Percentiles rank a stretch among this genome's conserved stretches.
phyloP scores from a whole-genome alignment of 805 yeast genomes.

The Kuraishia borneana region DNA sequence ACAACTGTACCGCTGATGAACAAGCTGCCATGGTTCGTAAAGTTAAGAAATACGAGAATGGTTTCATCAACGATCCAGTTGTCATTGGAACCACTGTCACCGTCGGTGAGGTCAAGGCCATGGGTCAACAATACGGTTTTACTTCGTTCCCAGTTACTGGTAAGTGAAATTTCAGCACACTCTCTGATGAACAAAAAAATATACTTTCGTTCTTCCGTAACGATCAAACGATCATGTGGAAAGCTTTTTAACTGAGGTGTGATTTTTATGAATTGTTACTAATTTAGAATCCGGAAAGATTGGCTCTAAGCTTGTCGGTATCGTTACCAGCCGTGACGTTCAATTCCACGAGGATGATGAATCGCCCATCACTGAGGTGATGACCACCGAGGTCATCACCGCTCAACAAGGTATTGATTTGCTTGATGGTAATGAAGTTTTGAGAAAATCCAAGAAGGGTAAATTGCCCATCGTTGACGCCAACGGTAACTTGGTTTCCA shows the following conservation, averaged over 20 bases:
- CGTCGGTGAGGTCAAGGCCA: conserved; percentile 67
- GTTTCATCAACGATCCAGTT: conserved; percentile 90
- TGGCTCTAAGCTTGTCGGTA: conserved; percentile 88
- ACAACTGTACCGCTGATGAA: conserved; percentile 92
- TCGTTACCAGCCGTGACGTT: conserved; percentile 92
- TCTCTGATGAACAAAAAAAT: conserved; percentile 44
- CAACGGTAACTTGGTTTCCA: conserved; percentile 65
- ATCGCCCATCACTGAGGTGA: conserved; percentile 59
- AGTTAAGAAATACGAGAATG: conserved; percentile 96
- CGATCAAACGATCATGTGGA: conserved; percentile 98
- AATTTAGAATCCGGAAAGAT: conserved; percentile 82
- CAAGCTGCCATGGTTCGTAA: conserved; percentile 97
- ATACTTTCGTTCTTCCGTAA: conserved; percentile 99
- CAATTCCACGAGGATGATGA: conserved; percentile 79
- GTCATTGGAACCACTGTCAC: conserved; percentile 69
- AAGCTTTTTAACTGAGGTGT: conserved; percentile 31
- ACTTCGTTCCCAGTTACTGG: conserved; percentile 99
- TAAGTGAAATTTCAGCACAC: too few relatives aligned
- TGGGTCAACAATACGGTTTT: conserved; percentile 72
- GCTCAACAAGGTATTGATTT: conserved; percentile 76
- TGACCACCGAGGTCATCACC: conserved; percentile 84
- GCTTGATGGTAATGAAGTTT: conserved; percentile 78
- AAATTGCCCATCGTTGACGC: conserved; percentile 88
- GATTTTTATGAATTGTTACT: background rate
- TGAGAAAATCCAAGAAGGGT: conserved; percentile 92